Evolutionary conservation across 352 stramenopile species (phyloP).

Genomic region (Nothophytophthora sp.): DNA sequence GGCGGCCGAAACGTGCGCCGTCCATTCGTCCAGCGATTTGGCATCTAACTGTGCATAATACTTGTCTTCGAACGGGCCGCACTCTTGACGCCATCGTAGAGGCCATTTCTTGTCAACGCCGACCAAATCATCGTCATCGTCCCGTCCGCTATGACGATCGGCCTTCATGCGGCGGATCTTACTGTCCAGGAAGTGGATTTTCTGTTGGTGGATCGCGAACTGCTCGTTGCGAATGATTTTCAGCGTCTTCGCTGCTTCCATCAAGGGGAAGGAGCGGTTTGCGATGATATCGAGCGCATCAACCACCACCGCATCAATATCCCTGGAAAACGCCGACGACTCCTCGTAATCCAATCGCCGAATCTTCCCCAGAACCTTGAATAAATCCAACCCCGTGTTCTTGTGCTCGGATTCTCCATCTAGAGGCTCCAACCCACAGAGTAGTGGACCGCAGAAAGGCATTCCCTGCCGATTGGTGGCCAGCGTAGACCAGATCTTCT

Average conservation of each 20-base stretch:
- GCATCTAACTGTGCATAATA: slow-evolving; percentile 63
- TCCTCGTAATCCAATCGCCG: slow-evolving; percentile 71
- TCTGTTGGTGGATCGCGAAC: slow-evolving; percentile 64
- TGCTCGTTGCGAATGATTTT: slow-evolving; percentile 81
- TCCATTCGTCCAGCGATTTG: slow-evolving; percentile 76
- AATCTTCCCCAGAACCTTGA: slow-evolving; percentile 74
- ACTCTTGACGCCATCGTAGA: slow-evolving; percentile 79
- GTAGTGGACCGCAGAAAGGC: slow-evolving; percentile 76
- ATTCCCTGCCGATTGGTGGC: slow-evolving; percentile 86
- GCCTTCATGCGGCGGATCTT: slow-evolving; percentile 58
- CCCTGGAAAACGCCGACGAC: slow-evolving; percentile 55
- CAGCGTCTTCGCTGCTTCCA: slow-evolving; percentile 69
- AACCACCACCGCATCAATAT: slow-evolving; percentile 67
- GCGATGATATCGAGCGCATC: slow-evolving; percentile 65
- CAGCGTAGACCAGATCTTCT: slow-evolving; percentile 85
- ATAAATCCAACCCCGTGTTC: slow-evolving; percentile 54
- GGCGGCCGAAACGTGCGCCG: slow-evolving; percentile 66
- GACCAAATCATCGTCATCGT: slow-evolving; percentile 12
- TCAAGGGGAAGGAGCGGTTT: slow-evolving; percentile 57
- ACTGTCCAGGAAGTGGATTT: slow-evolving; percentile 58
- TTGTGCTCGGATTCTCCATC: slow-evolving; percentile 18
- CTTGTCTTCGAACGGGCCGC: slow-evolving; percentile 64
- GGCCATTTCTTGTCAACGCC: slow-evolving; percentile 39
- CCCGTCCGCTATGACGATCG: slow-evolving; percentile 21
- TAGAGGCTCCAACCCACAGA: slow-evolving; percentile 55